These are phyloP conservation scores for Fusarium coicis DNA, from an alignment of 2,329 filamentous ascomycete species.

Conservation along the genomic window DNA sequence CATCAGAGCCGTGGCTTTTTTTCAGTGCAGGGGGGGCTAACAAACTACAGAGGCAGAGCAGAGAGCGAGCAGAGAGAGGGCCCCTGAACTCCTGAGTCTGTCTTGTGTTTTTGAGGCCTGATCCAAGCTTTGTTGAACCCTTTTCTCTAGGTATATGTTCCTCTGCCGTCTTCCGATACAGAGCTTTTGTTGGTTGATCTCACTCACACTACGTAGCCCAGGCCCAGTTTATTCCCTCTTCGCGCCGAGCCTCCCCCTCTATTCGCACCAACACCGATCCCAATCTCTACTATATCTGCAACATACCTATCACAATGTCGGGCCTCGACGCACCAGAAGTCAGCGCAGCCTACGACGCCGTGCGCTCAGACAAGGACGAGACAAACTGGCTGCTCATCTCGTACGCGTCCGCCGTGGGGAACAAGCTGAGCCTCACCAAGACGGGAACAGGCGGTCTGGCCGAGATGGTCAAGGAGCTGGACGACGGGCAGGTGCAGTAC, in stretches of 20 bases:
- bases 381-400: conserved; percentile 76
- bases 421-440: conserved; percentile 64
- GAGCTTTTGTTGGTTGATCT: conserved; percentile 8
- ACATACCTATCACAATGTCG: conserved; percentile 55
- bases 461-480: conserved; percentile 67
- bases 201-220: background rate
- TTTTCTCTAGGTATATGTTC: conserved; percentile 5
- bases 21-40: background rate
- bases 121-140: conserved; percentile 24
- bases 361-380: conserved; percentile 72
- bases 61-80: background rate
- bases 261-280: conserved; percentile 24
- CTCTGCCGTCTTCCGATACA: background rate
- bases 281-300: background rate
- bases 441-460: conserved; percentile 70
- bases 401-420: conserved; percentile 65
- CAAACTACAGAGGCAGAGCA: background rate
- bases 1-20: background rate
- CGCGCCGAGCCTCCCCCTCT: background rate
- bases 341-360: conserved; percentile 71
- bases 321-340: conserved; percentile 69
- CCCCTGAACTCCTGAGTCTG: conserved; percentile 25
- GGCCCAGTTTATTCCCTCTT: conserved; percentile 32
- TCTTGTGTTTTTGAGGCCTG: conserved; percentile 8
- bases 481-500: conserved; percentile 71